Base-by-base conservation (phyloP, 345 rosid genomes). In the Camelina hispida region DNA sequence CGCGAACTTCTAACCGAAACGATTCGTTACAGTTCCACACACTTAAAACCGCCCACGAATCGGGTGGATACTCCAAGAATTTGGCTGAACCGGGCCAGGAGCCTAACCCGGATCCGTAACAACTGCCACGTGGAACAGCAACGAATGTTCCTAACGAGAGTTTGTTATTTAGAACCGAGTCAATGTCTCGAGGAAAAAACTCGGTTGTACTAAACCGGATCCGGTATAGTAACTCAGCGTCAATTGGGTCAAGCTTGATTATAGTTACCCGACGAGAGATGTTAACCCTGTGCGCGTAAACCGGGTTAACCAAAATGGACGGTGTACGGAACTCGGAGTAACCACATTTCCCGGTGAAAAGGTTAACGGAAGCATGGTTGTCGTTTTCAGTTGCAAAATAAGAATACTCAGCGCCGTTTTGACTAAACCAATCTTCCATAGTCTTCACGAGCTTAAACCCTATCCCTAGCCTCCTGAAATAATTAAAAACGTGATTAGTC, bases 361-460 rank as follows among this genome's bases (percentile, higher is more conserved):
- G 89, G 22, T 78, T 83, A 48, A 94, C 86, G 12, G 97, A 94
- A 43, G 98, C 88, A 20, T 74, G 56, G 82, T 94, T 94, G 82
- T 91, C 97, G 80, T 82, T 89, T 83, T 91, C 98, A 2, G 98
- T 91, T 2, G 98, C 98, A 1, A 94, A 80, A 71, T 91, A 94
- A 0, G 97, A 85, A 77, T 94, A 94, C 53, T 87, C 96, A 9
- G 91, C 97, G 69, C 92, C 97, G 82, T 79, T 88, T 78, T 85
- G 82, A 12, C 82, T 79, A 66, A 94, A 90, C 98, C 98, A 94
- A 28, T 83, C 86, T 69, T 94, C 98, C 57, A 86, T 79, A 60
- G 76, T 42, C 9, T 38, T 71, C 25, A 91, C 96, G 62, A 94
- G 86, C 78, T 83, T 87, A 52, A 85, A 52, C 51, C 89, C 98